Evolutionary conservation across 768 basidiomycete genomes (phyloP), one percentile per base, ranked within the genome.

Genomic region (Multifurca ochricompacta): DNA sequence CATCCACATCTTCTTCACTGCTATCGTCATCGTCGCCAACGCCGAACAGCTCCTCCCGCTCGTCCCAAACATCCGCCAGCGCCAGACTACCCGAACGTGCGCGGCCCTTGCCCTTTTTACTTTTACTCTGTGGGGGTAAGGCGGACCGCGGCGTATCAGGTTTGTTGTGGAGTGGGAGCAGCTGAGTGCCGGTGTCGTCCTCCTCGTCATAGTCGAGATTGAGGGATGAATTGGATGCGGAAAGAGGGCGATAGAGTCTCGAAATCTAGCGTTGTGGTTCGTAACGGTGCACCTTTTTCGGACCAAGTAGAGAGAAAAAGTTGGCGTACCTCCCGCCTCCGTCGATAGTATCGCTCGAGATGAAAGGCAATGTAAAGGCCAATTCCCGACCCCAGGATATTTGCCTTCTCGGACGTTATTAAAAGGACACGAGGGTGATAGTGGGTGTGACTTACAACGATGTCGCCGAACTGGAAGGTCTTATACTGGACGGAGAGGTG

Each of bases 321-420:
- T n/a, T n/a, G 58, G 45, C 69, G 46, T 63, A 86, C 87, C 74
- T 92, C 90, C 69, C 85, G 79, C 61, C 90, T 75, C 55, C 80
- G 78, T 23, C 90, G 83, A 65, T 92, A 85, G 62, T 90, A 80
- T 39, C 74, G 75, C 64, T 92, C 90, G 44, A 87, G 66, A 56
- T 88, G 69, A 65, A 81, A 91, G 0, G 84, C 74, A 36, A 74
- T 65, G 60, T 77, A 79, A 6, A 92, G 71, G 4, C 90, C 90
- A 6, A 86, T 65, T 3, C 78, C 71, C 0, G 87, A 85, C 31
- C 90, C 90, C 13, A 84, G 66, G 23, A 90, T 67, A 64, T 92
- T 92, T 14, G 90, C 90, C 90, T 91, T 54, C 19, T 18, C 48
- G 14, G 27, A 21, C 3, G 27, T 50, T 6, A 37, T 51, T 21